Percentiles rank a stretch among this genome's conserved stretches.
Conservation (phyloP, 495 filamentous ascomycete species). For the Penicillium coffeae region DNA sequence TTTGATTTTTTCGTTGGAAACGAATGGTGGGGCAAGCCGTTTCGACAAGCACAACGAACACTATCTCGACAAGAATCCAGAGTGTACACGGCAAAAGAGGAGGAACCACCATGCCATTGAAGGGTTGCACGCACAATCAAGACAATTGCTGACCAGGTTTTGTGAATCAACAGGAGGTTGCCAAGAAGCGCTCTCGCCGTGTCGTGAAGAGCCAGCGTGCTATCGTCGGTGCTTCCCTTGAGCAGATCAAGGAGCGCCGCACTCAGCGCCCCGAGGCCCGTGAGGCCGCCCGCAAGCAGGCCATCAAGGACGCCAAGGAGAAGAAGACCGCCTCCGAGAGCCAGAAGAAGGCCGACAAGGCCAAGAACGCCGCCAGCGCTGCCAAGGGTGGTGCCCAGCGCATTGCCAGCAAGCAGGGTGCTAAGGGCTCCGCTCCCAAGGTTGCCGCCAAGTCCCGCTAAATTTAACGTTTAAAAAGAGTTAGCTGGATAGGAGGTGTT, state of each 20-base stretch:
- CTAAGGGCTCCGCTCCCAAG: slow-evolving; percentile 86
- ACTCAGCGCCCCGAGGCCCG: slow-evolving; percentile 89
- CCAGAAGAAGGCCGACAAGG: slow-evolving; percentile 99
- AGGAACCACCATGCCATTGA: slow-evolving; percentile 4
- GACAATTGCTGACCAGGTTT: slow-evolving; percentile 39
- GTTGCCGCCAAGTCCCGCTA: slow-evolving; percentile 85
- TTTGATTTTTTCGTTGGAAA: slow-evolving; percentile 5
- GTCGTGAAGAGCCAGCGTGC: slow-evolving; percentile 98
- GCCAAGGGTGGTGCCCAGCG: slow-evolving; percentile 67
- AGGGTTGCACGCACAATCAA: neutral
- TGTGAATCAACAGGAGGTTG: slow-evolving; percentile 72
- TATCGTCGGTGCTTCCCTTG: slow-evolving; percentile 97
- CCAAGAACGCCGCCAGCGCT: slow-evolving; percentile 69
- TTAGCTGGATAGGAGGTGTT: slow-evolving; percentile 23
- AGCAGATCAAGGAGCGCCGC: slow-evolving; percentile 99
- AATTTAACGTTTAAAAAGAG: slow-evolving; percentile 28
- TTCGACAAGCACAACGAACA: neutral
- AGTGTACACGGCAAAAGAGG: slow-evolving; percentile 20
- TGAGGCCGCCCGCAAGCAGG: slow-evolving; percentile 79
- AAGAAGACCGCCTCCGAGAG: slow-evolving; percentile 83
- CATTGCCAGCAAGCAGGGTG: slow-evolving; percentile 93
- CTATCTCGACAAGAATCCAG: neutral
- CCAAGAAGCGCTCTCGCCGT: slow-evolving; percentile 98
- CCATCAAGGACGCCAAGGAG: slow-evolving; percentile 95
- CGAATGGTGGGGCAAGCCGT: neutral